phyloP scores from a whole-genome alignment of 2,329 filamentous ascomycete species.

The Pseudopyrenochaeta lycopersici region DNA sequence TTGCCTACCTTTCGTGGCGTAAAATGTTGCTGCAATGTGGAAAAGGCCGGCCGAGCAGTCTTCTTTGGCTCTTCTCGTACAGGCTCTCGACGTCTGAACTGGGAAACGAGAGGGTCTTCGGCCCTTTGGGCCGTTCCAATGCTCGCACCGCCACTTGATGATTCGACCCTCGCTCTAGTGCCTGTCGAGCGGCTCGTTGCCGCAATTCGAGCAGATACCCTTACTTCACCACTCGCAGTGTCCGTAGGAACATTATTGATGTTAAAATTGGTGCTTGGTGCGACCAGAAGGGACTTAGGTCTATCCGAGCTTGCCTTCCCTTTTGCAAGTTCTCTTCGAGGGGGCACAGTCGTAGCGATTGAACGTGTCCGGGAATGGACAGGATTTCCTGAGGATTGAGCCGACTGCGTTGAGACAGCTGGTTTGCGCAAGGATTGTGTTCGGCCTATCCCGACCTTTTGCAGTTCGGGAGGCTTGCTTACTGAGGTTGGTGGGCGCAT shows the following conservation, averaged over 20 bases:
- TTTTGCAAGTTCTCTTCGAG: slow-evolving; percentile 22
- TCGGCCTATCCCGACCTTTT: slow-evolving; percentile 27
- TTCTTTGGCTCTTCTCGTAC: slow-evolving; percentile 35
- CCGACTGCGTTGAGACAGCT: slow-evolving; percentile 22
- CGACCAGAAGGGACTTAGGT: slow-evolving; percentile 33
- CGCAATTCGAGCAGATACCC: slow-evolving; percentile 33
- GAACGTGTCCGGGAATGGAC: slow-evolving; percentile 40
- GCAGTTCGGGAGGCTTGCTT: slow-evolving; percentile 28
- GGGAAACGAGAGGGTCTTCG: slow-evolving; percentile 17
- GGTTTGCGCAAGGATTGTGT: slow-evolving; percentile 45
- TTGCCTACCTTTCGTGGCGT: slow-evolving; percentile 48
- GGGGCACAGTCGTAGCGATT: slow-evolving; percentile 23
- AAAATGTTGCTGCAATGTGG: slow-evolving; percentile 52
- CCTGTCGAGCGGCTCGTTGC: slow-evolving; percentile 38
- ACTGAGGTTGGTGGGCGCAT: slow-evolving; percentile 27
- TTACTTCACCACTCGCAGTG: slow-evolving; percentile 9
- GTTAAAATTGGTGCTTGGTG: slow-evolving; percentile 17
- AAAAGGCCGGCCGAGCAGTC: slow-evolving; percentile 43
- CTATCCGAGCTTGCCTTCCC: slow-evolving; percentile 25
- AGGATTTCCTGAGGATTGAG: slow-evolving; percentile 13
- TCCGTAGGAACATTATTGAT: slow-evolving; percentile 15
- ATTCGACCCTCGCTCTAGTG: slow-evolving; percentile 27
- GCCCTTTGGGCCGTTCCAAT: slow-evolving; percentile 14
- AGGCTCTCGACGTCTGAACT: slow-evolving; percentile 26
- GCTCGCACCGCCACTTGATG: slow-evolving; percentile 11